phyloP scores from a whole-genome alignment of 1,139 yeast species.

The Blastobotrys proliferans region DNA sequence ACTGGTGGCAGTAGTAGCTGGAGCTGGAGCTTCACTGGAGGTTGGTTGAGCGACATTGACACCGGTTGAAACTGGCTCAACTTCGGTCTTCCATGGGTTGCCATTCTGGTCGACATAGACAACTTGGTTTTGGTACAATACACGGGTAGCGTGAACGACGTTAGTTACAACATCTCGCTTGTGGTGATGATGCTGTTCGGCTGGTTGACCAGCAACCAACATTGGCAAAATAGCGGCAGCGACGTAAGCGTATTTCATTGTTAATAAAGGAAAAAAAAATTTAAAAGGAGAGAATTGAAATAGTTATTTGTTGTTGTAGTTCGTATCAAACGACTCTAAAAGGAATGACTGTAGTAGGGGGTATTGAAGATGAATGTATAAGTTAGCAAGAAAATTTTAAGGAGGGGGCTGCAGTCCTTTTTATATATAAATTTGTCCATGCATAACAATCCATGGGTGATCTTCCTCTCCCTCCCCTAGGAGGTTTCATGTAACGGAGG shows the following conservation, averaged over 20 bases:
- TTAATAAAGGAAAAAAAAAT: background rate
- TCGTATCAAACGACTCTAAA: slow-evolving; percentile 2
- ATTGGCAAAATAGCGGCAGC: slow-evolving; percentile 13
- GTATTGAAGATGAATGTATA: too few relatives aligned
- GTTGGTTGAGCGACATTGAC: slow-evolving; percentile 13
- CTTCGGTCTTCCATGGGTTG: slow-evolving; percentile 30
- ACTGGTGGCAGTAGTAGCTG: slow-evolving; percentile 14
- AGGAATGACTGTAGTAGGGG: background rate
- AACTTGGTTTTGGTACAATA: slow-evolving; percentile 33
- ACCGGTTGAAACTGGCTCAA: slow-evolving; percentile 26
- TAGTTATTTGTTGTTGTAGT: background rate
- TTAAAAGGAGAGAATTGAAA: background rate
- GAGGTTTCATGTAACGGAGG: too few relatives aligned
- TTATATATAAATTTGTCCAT: too few relatives aligned
- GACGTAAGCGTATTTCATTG: slow-evolving; percentile 10
- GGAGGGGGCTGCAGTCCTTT: too few relatives aligned
- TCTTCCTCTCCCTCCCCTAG: too few relatives aligned
- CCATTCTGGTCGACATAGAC: slow-evolving; percentile 36
- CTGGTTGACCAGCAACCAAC: slow-evolving; percentile 18
- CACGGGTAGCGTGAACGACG: slow-evolving; percentile 31
- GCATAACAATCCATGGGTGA: too few relatives aligned
- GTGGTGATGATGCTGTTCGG: slow-evolving; percentile 20
- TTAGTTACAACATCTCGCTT: slow-evolving; percentile 34
- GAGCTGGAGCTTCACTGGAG: slow-evolving; percentile 3
- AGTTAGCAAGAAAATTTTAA: background rate